phyloP scores from a whole-genome alignment of 345 rosid genomes.

The Salix suchowensis region DNA sequence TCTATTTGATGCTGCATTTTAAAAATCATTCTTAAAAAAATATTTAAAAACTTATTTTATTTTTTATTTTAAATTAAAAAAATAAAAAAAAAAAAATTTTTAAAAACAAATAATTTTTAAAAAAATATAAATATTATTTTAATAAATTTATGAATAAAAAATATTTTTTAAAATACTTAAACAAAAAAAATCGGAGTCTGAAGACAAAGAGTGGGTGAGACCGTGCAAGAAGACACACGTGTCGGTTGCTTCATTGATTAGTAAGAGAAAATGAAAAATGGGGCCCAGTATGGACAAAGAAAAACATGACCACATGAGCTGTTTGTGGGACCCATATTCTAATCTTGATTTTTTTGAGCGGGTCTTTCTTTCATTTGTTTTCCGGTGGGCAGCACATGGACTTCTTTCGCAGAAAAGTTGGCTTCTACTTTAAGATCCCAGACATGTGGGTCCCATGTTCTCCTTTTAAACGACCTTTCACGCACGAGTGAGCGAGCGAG shows the following conservation, averaged over 20 bases:
- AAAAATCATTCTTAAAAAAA: too few relatives aligned
- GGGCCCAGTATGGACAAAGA: slow-evolving; percentile 15
- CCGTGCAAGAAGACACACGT: too few relatives aligned
- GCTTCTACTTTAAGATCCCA: slow-evolving; percentile 9
- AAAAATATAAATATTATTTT: too few relatives aligned
- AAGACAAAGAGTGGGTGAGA: too few relatives aligned
- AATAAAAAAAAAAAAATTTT: too few relatives aligned
- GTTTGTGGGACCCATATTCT: slow-evolving; percentile 14
- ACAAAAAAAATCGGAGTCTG: too few relatives aligned
- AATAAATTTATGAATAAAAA: too few relatives aligned
- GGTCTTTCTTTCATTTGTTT: too few relatives aligned
- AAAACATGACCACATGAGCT: slow-evolving; percentile 27
- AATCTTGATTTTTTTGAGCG: too few relatives aligned
- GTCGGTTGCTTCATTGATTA: too few relatives aligned
- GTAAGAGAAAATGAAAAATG: not conserved
- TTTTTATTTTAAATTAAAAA: too few relatives aligned
- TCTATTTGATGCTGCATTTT: fast-evolving
- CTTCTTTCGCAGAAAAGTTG: slow-evolving; percentile 18
- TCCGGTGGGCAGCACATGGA: not conserved
- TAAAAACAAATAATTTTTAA: fast-evolving
- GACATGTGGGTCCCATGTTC: slow-evolving; percentile 20
- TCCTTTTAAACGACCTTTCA: not conserved
- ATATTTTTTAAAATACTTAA: not conserved
- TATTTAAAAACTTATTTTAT: too few relatives aligned
- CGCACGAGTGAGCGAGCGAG: not conserved